Evolutionary conservation across 2,329 filamentous ascomycete species (phyloP).

Genomic region (Pyricularia sp.): DNA sequence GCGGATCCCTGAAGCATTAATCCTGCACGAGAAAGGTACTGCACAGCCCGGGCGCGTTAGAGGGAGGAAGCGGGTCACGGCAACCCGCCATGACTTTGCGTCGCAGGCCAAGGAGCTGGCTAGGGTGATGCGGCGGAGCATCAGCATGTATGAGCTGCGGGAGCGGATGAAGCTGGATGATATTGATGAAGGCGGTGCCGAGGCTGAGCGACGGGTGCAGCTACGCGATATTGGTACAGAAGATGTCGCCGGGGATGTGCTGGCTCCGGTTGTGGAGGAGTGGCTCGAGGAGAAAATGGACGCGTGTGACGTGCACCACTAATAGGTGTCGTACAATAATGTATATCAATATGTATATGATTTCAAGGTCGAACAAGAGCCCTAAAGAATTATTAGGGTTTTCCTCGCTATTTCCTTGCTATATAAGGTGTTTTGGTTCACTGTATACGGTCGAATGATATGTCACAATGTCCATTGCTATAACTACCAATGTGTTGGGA

Average conservation of each 20-base stretch:
- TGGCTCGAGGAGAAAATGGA: constrained; percentile 3
- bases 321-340: too few species aligned
- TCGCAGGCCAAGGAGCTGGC: constrained; percentile 38
- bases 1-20: constrained; percentile 36
- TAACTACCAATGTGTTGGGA: background rate
- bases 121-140: constrained; percentile 36
- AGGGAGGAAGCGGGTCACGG: constrained; percentile 11
- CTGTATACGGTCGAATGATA: too few species aligned
- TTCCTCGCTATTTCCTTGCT: too few species aligned
- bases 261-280: background rate
- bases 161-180: constrained; percentile 31
- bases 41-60: background rate
- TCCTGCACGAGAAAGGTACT: constrained; percentile 32
- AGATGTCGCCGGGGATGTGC: background rate
- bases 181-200: constrained; percentile 19
- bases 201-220: constrained; percentile 28
- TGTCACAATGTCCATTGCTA: too few species aligned
- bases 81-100: constrained; percentile 31
- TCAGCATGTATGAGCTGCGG: constrained; percentile 35
- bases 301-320: background rate
- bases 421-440: too few species aligned
- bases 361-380: too few species aligned
- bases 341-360: too few species aligned
- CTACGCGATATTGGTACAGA: constrained; percentile 23
- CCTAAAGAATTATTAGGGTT: too few species aligned